A percentile compares a stretch with the other conserved stretches of the same genome.
Conservation (phyloP, 1,139 yeast genomes). For the Hyphopichia pseudoburtonii region DNA sequence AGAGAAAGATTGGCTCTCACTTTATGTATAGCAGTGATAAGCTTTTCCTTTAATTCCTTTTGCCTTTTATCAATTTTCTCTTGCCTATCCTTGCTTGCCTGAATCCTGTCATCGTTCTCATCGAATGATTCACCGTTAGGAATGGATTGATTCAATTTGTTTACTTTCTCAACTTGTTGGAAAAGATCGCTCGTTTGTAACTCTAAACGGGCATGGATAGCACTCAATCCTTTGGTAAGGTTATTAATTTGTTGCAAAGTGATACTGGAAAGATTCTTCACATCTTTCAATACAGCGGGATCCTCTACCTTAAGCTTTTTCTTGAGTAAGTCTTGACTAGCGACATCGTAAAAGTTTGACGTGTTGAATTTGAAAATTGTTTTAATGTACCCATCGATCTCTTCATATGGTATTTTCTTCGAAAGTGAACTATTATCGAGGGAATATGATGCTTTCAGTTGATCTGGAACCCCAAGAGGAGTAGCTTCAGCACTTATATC, state of each 20-base stretch:
- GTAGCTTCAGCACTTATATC: background rate
- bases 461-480: too few relatives aligned
- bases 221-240: background rate
- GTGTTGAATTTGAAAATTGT: background rate
- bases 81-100: slow-evolving; percentile 20
- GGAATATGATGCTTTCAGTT: too few relatives aligned
- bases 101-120: slow-evolving; percentile 14
- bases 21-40: slow-evolving; percentile 23
- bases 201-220: background rate
- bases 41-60: slow-evolving; percentile 19
- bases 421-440: background rate
- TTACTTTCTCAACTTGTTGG: slow-evolving; percentile 20
- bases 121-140: slow-evolving; percentile 4
- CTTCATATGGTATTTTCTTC: slow-evolving; percentile 1
- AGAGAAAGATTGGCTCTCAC: slow-evolving; percentile 19
- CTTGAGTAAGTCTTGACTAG: background rate
- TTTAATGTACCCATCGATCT: background rate
- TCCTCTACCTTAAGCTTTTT: too few relatives aligned
- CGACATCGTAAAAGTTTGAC: background rate
- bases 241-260: background rate
- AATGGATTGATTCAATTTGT: slow-evolving; percentile 8
- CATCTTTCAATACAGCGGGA: too few relatives aligned
- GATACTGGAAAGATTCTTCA: background rate
- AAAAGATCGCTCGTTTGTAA: slow-evolving; percentile 1
- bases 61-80: slow-evolving; percentile 19